phyloP scores from a whole-genome alignment of 2,329 filamentous ascomycete species.

The Talaromyces sp. region DNA sequence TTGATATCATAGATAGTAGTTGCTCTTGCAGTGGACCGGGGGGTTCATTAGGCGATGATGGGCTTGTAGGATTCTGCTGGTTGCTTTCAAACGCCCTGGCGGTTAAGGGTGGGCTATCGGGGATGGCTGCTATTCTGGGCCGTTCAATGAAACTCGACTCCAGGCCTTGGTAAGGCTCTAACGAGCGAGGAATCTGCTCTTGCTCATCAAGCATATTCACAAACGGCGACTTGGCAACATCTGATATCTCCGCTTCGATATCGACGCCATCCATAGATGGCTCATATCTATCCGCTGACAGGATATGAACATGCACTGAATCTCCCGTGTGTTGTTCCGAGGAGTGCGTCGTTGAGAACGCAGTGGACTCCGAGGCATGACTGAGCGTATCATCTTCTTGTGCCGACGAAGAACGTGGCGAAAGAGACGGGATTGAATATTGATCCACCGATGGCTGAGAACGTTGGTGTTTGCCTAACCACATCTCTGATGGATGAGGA shows the following conservation, averaged over 20 bases:
- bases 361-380: not conserved
- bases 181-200: not conserved
- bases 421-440: not conserved
- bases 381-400: not conserved
- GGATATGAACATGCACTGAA: not conserved
- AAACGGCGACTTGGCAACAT: not conserved
- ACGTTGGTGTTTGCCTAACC: not conserved
- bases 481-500: slow-evolving; percentile 7
- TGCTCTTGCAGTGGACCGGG: not conserved
- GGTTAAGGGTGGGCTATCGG: not conserved
- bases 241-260: not conserved
- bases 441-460: not conserved
- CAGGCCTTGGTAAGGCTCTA: not conserved
- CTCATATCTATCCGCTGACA: not conserved
- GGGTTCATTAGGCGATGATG: not conserved
- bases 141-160: not conserved
- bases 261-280: not conserved
- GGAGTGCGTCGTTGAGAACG: not conserved
- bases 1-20: not conserved
- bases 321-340: not conserved
- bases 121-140: not conserved
- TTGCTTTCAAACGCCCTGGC: not conserved
- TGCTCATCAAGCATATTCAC: not conserved
- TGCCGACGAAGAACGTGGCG: not conserved
- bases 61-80: not conserved